Percentiles rank a stretch among this genome's conserved stretches.
phyloP scores from a whole-genome alignment of 2,329 filamentous ascomycete genomes.

The Scleromitrula shiraiana region DNA sequence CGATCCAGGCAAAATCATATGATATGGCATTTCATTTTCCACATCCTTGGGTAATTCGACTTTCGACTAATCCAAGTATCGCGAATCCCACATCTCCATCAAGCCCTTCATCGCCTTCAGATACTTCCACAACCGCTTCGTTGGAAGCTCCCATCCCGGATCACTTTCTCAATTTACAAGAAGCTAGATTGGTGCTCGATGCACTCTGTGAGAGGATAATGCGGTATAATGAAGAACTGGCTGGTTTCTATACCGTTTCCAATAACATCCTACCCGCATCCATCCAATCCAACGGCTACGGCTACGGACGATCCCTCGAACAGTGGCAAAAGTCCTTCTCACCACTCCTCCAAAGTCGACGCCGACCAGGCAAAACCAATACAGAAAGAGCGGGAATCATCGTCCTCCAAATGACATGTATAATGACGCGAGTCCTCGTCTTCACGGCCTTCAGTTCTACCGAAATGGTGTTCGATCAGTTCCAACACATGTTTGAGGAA shows the following conservation, averaged over 20 bases:
- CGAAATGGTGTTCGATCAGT: constrained; percentile 51
- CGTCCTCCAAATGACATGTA: constrained; percentile 54
- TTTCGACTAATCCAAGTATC: constrained; percentile 32
- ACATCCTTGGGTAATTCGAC: constrained; percentile 50
- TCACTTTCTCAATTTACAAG: constrained; percentile 40
- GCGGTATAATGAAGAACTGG: constrained; percentile 50
- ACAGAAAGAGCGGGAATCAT: constrained; percentile 51
- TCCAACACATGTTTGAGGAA: constrained; percentile 41
- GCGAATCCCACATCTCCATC: constrained; percentile 21
- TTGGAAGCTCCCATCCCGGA: constrained; percentile 20
- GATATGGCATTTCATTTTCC: constrained; percentile 63
- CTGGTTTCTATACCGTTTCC: constrained; percentile 35
- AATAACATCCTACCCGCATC: constrained; percentile 38
- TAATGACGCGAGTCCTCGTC: constrained; percentile 50
- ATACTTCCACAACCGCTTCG: constrained; percentile 24
- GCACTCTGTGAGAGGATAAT: constrained; percentile 47
- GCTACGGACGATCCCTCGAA: constrained; percentile 42
- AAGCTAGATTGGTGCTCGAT: constrained; percentile 51
- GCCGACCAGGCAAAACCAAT: constrained; percentile 38
- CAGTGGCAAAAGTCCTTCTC: constrained; percentile 51
- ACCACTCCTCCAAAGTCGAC: constrained; percentile 42
- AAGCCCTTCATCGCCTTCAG: constrained; percentile 14
- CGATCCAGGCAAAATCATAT: constrained; percentile 59
- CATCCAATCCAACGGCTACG: constrained; percentile 28
- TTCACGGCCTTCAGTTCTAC: constrained; percentile 52